Evolutionary conservation across 2,329 filamentous ascomycete species (phyloP).

Genomic region (Diaporthe vaccinii): DNA sequence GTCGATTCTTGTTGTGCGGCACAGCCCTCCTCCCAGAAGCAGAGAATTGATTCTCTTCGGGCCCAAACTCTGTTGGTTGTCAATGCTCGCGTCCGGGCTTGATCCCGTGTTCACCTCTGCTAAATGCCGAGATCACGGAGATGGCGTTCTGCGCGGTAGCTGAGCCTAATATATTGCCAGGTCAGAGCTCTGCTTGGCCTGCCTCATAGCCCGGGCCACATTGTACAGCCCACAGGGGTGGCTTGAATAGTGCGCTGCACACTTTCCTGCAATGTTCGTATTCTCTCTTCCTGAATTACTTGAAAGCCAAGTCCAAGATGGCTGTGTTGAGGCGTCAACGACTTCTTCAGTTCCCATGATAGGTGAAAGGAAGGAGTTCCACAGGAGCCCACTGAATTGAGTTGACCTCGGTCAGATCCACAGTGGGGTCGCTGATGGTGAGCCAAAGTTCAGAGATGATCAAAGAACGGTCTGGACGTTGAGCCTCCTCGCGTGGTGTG

Average conservation of each 20-base stretch:
- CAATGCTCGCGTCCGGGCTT: conserved; percentile 1
- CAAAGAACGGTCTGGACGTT: conserved; percentile 2
- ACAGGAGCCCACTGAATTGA: conserved; percentile 20
- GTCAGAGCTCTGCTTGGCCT: conserved; percentile 26
- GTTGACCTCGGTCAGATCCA: background rate
- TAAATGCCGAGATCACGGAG: background rate
- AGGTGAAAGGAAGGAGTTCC: background rate
- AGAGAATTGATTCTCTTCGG: background rate
- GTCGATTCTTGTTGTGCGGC: background rate
- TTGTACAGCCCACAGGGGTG: background rate
- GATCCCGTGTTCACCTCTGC: background rate
- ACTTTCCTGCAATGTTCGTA: background rate
- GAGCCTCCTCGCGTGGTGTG: background rate
- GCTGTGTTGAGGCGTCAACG: background rate
- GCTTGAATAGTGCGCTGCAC: background rate
- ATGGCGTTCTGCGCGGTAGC: conserved; percentile 16
- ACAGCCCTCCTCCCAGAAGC: background rate
- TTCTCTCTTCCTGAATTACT: background rate
- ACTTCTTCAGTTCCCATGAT: too few relatives aligned
- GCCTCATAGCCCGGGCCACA: background rate
- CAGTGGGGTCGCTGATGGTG: background rate
- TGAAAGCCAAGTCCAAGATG: background rate
- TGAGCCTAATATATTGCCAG: conserved; percentile 25
- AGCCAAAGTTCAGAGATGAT: background rate
- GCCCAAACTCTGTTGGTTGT: background rate